A percentile compares a stretch with the other conserved stretches of the same genome.
These are phyloP conservation scores for Phytopythium helicoides DNA, from an alignment of 352 stramenopile genomes.

Conservation along the genomic window DNA sequence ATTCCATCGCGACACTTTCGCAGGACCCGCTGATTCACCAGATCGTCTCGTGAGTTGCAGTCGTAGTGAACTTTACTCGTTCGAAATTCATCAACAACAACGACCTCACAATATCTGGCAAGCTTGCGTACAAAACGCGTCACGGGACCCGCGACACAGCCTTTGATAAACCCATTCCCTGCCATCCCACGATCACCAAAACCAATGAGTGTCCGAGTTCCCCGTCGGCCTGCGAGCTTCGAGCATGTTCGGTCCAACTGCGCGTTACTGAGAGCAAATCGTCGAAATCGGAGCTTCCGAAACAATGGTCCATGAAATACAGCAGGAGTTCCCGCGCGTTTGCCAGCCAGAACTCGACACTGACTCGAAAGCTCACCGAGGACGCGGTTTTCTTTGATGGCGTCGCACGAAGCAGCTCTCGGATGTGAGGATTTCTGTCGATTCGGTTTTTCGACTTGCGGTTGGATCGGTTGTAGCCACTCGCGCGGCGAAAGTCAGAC, in stretches of 20 bases:
- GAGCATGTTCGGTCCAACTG: background rate
- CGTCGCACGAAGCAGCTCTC: background rate
- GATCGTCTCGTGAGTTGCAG: background rate
- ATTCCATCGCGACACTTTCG: background rate
- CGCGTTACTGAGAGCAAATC: background rate
- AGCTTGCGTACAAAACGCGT: constrained; percentile 6
- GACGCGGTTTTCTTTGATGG: constrained; percentile 7
- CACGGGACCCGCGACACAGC: background rate
- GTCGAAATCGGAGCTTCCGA: background rate
- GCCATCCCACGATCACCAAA: constrained; percentile 6
- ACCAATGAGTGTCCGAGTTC: constrained; percentile 2
- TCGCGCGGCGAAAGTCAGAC: background rate
- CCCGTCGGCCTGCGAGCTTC: background rate
- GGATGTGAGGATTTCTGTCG: background rate
- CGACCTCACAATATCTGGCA: constrained; percentile 5
- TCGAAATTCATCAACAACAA: constrained; percentile 4
- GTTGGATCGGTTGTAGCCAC: background rate
- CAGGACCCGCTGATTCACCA: background rate
- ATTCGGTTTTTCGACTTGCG: background rate
- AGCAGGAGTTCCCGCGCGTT: background rate
- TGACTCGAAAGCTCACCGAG: background rate
- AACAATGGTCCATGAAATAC: background rate
- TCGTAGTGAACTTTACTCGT: constrained; percentile 9
- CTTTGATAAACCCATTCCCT: background rate
- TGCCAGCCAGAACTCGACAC: background rate